A percentile compares a stretch with the other conserved stretches of the same genome.
Evolutionary conservation across 164 flowering plant species (phyloP).

Genomic region (Berberis thunbergii): DNA sequence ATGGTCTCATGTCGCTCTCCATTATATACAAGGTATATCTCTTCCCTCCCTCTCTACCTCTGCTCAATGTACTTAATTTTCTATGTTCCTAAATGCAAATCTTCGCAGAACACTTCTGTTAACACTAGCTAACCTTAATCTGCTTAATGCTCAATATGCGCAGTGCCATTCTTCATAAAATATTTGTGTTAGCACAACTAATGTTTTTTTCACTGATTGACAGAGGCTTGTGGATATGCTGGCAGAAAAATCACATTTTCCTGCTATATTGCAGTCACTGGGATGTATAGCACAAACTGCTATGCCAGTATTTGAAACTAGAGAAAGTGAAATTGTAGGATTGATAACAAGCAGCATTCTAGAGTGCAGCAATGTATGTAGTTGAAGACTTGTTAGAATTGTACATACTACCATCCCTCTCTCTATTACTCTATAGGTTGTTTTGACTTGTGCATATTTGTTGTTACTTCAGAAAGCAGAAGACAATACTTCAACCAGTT

Average conservation of each 20-base stretch:
- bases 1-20: slow-evolving; percentile 94
- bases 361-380: slow-evolving; percentile 45
- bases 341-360: slow-evolving; percentile 64
- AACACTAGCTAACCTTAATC: slow-evolving; percentile 10
- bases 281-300: slow-evolving; percentile 98
- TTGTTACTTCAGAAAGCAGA: slow-evolving; percentile 43
- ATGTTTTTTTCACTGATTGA: slow-evolving; percentile 17
- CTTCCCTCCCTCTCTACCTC: not conserved
- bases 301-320: slow-evolving; percentile 93
- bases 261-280: slow-evolving; percentile 85
- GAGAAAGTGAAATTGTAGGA: slow-evolving; percentile 73
- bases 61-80: not conserved
- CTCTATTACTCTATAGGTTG: not conserved
- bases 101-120: not conserved
- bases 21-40: slow-evolving; percentile 76
- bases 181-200: slow-evolving; percentile 10
- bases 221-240: slow-evolving; percentile 96
- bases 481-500: slow-evolving; percentile 28
- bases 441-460: slow-evolving; percentile 1
- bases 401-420: not conserved
- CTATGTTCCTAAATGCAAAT: not conserved
- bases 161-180: not conserved
- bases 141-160: too few species aligned
- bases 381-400: slow-evolving; percentile 3
- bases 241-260: slow-evolving; percentile 67